These are phyloP conservation scores for Trypanosomatidae sp. DNA, from an alignment of 208 protist genomes.

Conservation along the genomic window DNA sequence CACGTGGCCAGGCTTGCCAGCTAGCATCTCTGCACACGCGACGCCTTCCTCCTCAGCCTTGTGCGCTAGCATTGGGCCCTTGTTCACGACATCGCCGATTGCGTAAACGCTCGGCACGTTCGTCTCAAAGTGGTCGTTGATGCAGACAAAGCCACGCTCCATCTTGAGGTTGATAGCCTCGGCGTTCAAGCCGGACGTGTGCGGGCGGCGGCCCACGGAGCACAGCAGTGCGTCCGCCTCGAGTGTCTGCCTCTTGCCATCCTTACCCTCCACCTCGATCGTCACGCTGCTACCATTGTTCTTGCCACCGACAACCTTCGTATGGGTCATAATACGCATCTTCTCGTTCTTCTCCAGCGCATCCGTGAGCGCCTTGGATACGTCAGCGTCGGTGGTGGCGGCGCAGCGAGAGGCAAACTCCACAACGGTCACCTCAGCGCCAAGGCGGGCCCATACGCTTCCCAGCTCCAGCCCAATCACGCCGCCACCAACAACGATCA, in stretches of 20 bases:
- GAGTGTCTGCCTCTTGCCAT: slow-evolving; percentile 84
- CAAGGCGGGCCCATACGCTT: slow-evolving; percentile 98
- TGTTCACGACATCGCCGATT: slow-evolving; percentile 98
- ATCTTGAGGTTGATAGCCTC: slow-evolving; percentile 93
- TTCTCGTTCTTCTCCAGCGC: slow-evolving; percentile 89
- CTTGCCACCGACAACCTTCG: slow-evolving; percentile 86
- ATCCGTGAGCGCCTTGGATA: slow-evolving; percentile 76
- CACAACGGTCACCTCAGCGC: slow-evolving; percentile 98
- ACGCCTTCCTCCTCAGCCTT: slow-evolving; percentile 99
- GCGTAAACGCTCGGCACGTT: slow-evolving; percentile 96
- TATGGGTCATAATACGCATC: slow-evolving; percentile 90
- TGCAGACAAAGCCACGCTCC: slow-evolving; percentile 91
- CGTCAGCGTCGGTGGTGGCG: slow-evolving; percentile 84
- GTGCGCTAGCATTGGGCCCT: slow-evolving; percentile 99
- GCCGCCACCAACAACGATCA: slow-evolving; percentile 99
- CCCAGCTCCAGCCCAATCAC: slow-evolving; percentile 99
- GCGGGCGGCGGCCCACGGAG: slow-evolving; percentile 96
- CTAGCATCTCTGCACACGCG: slow-evolving; percentile 92
- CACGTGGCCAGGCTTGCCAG: slow-evolving; percentile 93
- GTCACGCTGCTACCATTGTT: slow-evolving; percentile 77
- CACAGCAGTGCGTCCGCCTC: slow-evolving; percentile 95
- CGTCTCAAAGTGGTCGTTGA: slow-evolving; percentile 96
- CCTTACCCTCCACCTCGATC: slow-evolving; percentile 92
- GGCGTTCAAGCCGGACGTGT: slow-evolving; percentile 94
- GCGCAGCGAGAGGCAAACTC: slow-evolving; percentile 96